Base-by-base conservation (phyloP, 768 basidiomycete species). In the Lactifluus hygrophoroides region DNA sequence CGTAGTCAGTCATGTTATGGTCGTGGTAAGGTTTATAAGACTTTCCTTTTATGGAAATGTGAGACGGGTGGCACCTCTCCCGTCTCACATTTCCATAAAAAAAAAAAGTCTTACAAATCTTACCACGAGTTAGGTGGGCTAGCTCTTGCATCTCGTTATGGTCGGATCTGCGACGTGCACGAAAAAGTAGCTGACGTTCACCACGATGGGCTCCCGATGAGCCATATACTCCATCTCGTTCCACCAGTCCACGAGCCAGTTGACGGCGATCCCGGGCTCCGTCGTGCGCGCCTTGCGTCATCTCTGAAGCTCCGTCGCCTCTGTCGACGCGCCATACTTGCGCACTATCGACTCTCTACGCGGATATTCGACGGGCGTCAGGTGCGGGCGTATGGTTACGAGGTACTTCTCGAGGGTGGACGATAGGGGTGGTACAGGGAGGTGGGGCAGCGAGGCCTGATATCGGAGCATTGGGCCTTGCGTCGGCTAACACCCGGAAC, bases 231-330 rank as follows among this genome's bases (percentile, higher is more conserved):
- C 94, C 5, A 71, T 81, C 35, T 96, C 91, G 72, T 98, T 94
- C 95, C 95, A 99, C 96, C 96, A 99, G 51, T 95, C 92, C 47
- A 81, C 80, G n/a, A 99, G 77, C 96, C 96, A 99, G 75, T 80
- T 94, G n/a, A n/a, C n/a, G 65, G 75, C 76, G 53, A 73, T 70
- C 17, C 72, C 71, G 1, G 81, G 79, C 25, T 82, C 76, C 0
- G 77, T 76, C 0, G 93, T 91, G 2, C 94, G 81, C 21, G 80
- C 77, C 68, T 90, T 77, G 35, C 98, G 77, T 2, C 96, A 77
- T 35, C 74, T 70, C 73, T 98, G 95, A 13, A 98, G 79, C 56
- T 83, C 80, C 16, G 79, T 76, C 1, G 83, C 84, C 52, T 82
- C 80, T 0, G 86, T 80, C 0, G 88, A 90, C 10, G 74, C 65